Base-by-base conservation (phyloP, 164 flowering plant genomes). In the Aristolochia contorta region DNA sequence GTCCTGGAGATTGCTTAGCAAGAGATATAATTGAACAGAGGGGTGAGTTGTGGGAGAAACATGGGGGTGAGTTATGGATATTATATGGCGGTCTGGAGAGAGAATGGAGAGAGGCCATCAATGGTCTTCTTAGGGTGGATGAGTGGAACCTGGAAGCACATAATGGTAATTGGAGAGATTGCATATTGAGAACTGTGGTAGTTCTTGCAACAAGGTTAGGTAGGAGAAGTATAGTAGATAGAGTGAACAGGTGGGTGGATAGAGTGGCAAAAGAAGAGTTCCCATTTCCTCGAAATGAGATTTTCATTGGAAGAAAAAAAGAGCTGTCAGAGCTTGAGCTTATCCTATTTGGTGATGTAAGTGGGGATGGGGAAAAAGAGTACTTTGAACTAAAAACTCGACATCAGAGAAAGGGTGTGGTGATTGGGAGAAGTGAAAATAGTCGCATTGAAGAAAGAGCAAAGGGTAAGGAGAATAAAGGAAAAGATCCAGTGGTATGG, bases 21-120 rank as follows among this genome's bases (percentile, higher is more conserved):
- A 72, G 96, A 68, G 98, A 89, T 64, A 92, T 92, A 58, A 76
- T 89, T 37, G 97, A 92, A 79, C 87, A 65, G 71, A 71, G 94
- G 59, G 96, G 97, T 13, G 94, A 87, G 33, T 48, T 82, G 63
- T 93, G 97, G 97, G 99, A 90, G 51, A 80, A 80, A 64, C 75
- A 85, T 65, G 97, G 99, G 20, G 97, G 96, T 14, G 92, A 88
- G 72, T 68, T 90, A 0, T 90, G 99, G 97, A 67, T 65, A 57
- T 53, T 70, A 27, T 93, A 93, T 57, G 91, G 87, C 27, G 99
- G 99, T 12, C 60, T 88, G 47, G 99, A 90, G 75, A 81, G 79
- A 65, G 95, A 88, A 67, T 93, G 99, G 99, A 87, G 68, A 68
- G 96, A 90, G 61, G 97, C 96, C 0, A 75, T 93, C 27, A 64